phyloP scores from a whole-genome alignment of 2,329 filamentous ascomycete species.

The Malbranchea zuffiana region DNA sequence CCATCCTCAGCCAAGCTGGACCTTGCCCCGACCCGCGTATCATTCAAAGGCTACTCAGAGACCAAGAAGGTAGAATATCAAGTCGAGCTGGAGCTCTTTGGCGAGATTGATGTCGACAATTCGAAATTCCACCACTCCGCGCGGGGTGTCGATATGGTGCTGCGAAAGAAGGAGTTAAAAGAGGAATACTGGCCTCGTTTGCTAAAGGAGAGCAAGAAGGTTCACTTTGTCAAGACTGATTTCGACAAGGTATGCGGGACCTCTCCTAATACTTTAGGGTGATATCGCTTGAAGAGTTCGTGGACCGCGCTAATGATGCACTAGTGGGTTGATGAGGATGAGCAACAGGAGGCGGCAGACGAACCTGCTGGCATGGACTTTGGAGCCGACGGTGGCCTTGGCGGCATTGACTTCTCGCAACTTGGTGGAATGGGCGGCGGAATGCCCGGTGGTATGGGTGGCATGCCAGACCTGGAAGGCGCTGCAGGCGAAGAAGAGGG shows the following conservation, averaged over 20 bases:
- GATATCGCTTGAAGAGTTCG: slow-evolving; percentile 2
- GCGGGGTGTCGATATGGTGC: slow-evolving; percentile 78
- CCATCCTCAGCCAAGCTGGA: slow-evolving; percentile 68
- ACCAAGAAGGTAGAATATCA: slow-evolving; percentile 80
- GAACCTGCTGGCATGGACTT: slow-evolving; percentile 53
- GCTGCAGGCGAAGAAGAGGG: slow-evolving; percentile 28
- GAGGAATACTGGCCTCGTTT: slow-evolving; percentile 93
- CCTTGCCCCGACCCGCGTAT: slow-evolving; percentile 63
- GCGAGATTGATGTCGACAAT: slow-evolving; percentile 74
- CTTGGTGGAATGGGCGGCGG: slow-evolving; percentile 57
- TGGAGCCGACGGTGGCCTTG: slow-evolving; percentile 52
- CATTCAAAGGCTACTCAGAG: slow-evolving; percentile 71
- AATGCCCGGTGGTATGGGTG: slow-evolving; percentile 32
- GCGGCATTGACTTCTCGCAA: slow-evolving; percentile 90
- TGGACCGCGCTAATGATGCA: background rate
- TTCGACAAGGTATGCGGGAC: slow-evolving; percentile 69
- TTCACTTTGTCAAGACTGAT: slow-evolving; percentile 95
- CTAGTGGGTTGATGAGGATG: slow-evolving; percentile 92
- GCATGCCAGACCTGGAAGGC: slow-evolving; percentile 30
- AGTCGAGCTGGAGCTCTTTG: slow-evolving; percentile 77
- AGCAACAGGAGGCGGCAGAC: slow-evolving; percentile 81
- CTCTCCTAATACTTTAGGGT: slow-evolving; percentile 3
- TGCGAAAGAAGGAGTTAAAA: slow-evolving; percentile 94
- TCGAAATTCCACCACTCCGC: slow-evolving; percentile 80
- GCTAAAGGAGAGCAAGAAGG: slow-evolving; percentile 78